Evolutionary conservation across 1,284 basidiomycete species (phyloP).

Genomic region (Cutaneotrichosporon sp.): DNA sequence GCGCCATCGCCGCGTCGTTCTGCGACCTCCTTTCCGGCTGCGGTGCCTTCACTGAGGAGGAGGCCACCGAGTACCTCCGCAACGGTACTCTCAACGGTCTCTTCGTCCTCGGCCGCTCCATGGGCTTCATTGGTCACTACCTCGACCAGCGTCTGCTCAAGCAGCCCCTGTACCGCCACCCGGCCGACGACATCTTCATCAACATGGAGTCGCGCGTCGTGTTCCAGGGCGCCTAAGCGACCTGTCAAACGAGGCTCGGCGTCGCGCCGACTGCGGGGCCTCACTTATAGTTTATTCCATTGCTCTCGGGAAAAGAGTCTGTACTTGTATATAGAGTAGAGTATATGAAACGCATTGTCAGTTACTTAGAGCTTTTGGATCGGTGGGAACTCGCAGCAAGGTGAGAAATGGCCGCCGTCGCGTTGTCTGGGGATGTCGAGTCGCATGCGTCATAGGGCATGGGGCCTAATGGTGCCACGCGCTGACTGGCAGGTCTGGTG

Average conservation of each 20-base stretch:
- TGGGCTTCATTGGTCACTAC: constrained; percentile 70
- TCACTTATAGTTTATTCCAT: too few relatives aligned
- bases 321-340: constrained; percentile 4
- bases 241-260: too few relatives aligned
- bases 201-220: constrained; percentile 7
- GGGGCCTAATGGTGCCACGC: too few relatives aligned
- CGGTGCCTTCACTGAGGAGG: constrained; percentile 91
- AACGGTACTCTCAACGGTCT: constrained; percentile 74
- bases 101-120: constrained; percentile 94
- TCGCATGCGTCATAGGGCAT: too few relatives aligned
- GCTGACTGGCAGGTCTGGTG: too few relatives aligned
- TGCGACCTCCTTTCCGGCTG: constrained; percentile 88
- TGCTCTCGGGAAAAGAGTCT: not conserved
- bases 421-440: too few relatives aligned
- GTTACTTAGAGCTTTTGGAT: not conserved
- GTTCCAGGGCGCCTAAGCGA: not conserved
- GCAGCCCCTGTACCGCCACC: constrained; percentile 73
- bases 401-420: too few relatives aligned
- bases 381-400: not conserved
- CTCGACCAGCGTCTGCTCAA: constrained; percentile 84
- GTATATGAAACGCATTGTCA: not conserved
- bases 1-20: constrained; percentile 96
- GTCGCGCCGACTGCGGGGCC: too few relatives aligned
- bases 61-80: constrained; percentile 96
- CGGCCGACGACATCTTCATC: constrained; percentile 21